Conservation (phyloP, 257 asterid species). For the Linaria vulgaris region DNA sequence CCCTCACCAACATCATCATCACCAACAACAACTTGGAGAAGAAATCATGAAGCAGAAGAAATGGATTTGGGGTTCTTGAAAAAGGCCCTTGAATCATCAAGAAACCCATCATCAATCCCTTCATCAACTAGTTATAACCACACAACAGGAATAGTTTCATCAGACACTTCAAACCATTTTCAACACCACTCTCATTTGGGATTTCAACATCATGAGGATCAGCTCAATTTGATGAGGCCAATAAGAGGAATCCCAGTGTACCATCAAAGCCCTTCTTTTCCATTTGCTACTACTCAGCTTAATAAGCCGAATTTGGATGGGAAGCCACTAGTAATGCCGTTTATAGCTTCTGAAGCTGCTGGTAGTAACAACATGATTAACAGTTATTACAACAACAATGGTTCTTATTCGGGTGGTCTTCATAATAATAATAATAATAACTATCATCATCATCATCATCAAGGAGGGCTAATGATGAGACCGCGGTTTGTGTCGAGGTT, state of each 20-base stretch:
- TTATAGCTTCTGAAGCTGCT: not conserved
- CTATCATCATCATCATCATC: not conserved
- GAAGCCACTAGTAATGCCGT: no score
- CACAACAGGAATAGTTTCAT: no score
- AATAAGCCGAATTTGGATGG: not conserved
- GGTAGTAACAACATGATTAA: not conserved
- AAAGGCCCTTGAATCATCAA: constrained; percentile 53
- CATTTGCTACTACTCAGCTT: constrained; percentile 32
- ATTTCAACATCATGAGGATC: not conserved
- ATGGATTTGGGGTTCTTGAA: constrained; percentile 64
- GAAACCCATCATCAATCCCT: constrained; percentile 26
- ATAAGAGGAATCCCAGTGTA: constrained; percentile 82
- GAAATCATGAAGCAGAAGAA: constrained; percentile 16
- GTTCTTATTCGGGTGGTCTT: no score
- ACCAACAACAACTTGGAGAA: no score
- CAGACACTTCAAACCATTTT: constrained; percentile 2
- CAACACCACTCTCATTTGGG: no score
- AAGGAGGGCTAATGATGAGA: constrained; percentile 24
- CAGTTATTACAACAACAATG: not conserved
- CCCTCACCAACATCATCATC: constrained; percentile 31
- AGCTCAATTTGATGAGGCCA: constrained; percentile 49
- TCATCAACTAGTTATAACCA: no score
- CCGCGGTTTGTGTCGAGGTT: constrained; percentile 35
- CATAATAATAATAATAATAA: not conserved
- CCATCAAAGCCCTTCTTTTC: constrained; percentile 33